These are phyloP conservation scores for Copromyces sp. DNA, from an alignment of 495 filamentous ascomycete species.

Conservation along the genomic window DNA sequence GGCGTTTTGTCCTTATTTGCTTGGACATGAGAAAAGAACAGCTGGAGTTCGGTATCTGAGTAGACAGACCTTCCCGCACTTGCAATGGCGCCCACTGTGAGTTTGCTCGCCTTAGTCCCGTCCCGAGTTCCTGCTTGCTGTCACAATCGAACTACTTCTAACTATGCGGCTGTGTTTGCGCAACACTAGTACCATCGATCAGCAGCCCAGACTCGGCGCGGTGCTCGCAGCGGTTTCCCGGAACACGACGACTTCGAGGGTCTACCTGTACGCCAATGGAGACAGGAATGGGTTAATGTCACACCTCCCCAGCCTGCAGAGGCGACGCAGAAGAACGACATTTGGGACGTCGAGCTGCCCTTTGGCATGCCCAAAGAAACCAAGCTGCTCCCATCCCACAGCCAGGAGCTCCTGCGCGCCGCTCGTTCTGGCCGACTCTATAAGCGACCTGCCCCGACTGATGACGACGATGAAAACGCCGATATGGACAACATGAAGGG, in stretches of 20 bases:
- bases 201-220: conserved; percentile 55
- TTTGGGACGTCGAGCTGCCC: conserved; percentile 49
- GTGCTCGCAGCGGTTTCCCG: conserved; percentile 59
- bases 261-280: conserved; percentile 88
- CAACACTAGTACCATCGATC: conserved; percentile 36
- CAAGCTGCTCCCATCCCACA: conserved; percentile 65
- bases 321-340: conserved; percentile 37
- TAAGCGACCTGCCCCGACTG: conserved; percentile 41
- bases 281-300: conserved; percentile 57
- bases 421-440: conserved; percentile 67
- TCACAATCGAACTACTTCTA: not conserved
- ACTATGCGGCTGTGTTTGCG: not conserved
- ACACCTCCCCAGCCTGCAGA: conserved; percentile 54
- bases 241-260: conserved; percentile 94
- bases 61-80: not conserved
- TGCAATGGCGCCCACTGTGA: conserved; percentile 24
- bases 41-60: not conserved
- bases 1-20: not conserved
- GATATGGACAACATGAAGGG: conserved; percentile 34
- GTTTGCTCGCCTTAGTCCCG: conserved; percentile 1
- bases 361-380: conserved; percentile 79
- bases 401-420: conserved; percentile 73
- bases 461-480: conserved; percentile 42
- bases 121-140: not conserved
- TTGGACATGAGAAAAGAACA: not conserved